Evolutionary conservation across 495 filamentous ascomycete genomes (phyloP), one percentile per base, ranked within the genome.

Genomic region (Tuber borchii): DNA sequence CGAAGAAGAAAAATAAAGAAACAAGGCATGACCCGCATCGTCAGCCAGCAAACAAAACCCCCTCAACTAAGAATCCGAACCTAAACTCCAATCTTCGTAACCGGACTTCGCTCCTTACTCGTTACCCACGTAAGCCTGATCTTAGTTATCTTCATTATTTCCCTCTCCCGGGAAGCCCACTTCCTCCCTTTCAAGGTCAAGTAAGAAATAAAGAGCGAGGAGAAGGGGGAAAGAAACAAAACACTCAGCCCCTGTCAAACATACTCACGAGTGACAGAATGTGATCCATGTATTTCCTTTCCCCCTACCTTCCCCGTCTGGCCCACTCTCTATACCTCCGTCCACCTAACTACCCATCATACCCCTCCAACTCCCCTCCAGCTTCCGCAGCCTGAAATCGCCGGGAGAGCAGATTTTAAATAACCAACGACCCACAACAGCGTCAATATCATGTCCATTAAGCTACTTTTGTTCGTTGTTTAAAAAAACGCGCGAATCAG

Each of bases 31-130:
- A 31, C 31, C 10, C 10, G 20, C n/a, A 16, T 61, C 56, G 12
- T 61, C 56, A 31, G 16, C 56, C 9, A 26, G n/a, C 26, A 61
- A 31, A 61, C 56, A 61, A 61, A 61, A 16, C 10, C n/a, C 51
- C 12, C 56, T 4, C 56, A 12, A 61, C 56, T n/a, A 16, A 61
- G 56, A 31, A 61, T 31, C 12, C 26, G n/a, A 31, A 31, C 56
- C 6, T 48, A 14, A 61, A 31, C n/a, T 31, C 56, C 56, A 61
- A 26, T 31, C n/a, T 31, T 31, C 56, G 10, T 9, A 61, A 31
- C 26, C 56, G 56, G 56, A 61, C 56, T 61, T 61, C 56, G 56
- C 14, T 61, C 56, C 56, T 61, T 26, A 61, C 56, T 61, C n/a
- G 31, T 3, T 12, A 31, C 26, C n/a, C n/a, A 61, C 9, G n/a